A percentile compares a stretch with the other conserved stretches of the same genome.
Evolutionary conservation across 1,139 yeast species (phyloP).

Genomic region (Schizosaccharomyces versatilis): DNA sequence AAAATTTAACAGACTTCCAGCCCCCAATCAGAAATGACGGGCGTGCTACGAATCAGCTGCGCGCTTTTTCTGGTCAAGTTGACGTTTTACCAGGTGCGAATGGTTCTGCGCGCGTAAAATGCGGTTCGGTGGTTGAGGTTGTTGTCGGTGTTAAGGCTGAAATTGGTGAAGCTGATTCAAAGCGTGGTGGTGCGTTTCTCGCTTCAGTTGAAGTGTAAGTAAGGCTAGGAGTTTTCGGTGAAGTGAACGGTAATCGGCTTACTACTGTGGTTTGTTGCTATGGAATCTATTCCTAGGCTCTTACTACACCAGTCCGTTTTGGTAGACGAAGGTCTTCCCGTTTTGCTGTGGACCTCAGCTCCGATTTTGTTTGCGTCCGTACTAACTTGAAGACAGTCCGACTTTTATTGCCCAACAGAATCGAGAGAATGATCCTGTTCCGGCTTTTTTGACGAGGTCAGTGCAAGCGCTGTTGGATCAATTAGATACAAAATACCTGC

Average conservation of each 20-base stretch:
- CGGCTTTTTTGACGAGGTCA: neutral
- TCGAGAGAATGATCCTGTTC: neutral
- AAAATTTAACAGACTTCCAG: neutral
- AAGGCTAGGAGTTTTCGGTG: neutral
- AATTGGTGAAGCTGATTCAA: neutral
- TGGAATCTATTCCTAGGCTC: no score
- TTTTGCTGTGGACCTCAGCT: no score
- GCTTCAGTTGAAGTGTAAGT: slow-evolving; percentile 2
- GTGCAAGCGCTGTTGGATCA: neutral
- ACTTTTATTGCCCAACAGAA: neutral
- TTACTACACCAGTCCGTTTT: no score
- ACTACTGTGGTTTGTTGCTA: no score
- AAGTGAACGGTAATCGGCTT: no score
- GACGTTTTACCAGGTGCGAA: slow-evolving; percentile 1
- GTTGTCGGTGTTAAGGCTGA: slow-evolving; percentile 2
- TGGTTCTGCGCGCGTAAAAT: slow-evolving; percentile 3
- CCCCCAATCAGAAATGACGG: slow-evolving; percentile 2
- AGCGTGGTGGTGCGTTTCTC: neutral
- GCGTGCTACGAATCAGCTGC: neutral
- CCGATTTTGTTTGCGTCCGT: no score
- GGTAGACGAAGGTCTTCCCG: no score
- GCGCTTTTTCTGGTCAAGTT: slow-evolving; percentile 2
- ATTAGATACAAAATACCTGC: neutral
- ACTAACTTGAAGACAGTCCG: neutral
- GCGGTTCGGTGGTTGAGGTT: slow-evolving; percentile 3